Evolutionary conservation across 805 yeast species (phyloP).

Genomic region (Ogataea paraovalis): DNA sequence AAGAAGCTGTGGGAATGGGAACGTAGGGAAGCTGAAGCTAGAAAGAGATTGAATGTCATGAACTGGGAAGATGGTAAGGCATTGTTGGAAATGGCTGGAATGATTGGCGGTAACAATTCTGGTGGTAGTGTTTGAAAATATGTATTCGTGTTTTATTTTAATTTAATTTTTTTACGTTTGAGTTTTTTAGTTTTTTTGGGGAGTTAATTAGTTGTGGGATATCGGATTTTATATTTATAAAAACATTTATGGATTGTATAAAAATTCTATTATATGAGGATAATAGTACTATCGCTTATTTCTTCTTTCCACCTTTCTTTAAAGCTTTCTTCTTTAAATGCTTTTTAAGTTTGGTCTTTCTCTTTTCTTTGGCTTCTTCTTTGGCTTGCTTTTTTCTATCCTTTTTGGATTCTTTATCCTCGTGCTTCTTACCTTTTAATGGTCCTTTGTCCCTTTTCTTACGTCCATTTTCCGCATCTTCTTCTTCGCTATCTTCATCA

Average conservation of each 20-base stretch:
- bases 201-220: too few relatives aligned
- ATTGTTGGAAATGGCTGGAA: slow-evolving; percentile 76
- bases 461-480: slow-evolving; percentile 18
- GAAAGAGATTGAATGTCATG: slow-evolving; percentile 65
- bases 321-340: slow-evolving; percentile 74
- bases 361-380: slow-evolving; percentile 71
- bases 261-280: too few relatives aligned
- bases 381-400: slow-evolving; percentile 73
- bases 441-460: slow-evolving; percentile 29
- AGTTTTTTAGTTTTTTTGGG: too few relatives aligned
- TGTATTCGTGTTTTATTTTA: neutral
- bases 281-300: too few relatives aligned
- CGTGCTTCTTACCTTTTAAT: slow-evolving; percentile 68
- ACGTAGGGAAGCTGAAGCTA: slow-evolving; percentile 72
- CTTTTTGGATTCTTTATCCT: slow-evolving; percentile 75
- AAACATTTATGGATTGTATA: too few relatives aligned
- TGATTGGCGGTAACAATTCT: slow-evolving; percentile 41
- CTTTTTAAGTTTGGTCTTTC: slow-evolving; percentile 80
- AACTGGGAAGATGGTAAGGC: slow-evolving; percentile 80
- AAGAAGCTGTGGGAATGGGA: slow-evolving; percentile 87
- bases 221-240: too few relatives aligned
- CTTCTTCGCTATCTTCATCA: slow-evolving; percentile 18
- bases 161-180: neutral
- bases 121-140: slow-evolving; percentile 44
- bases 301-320: slow-evolving; percentile 38